A percentile compares a stretch with the other conserved stretches of the same genome.
phyloP scores from a whole-genome alignment of 768 basidiomycete species.

The Trametes villosa region DNA sequence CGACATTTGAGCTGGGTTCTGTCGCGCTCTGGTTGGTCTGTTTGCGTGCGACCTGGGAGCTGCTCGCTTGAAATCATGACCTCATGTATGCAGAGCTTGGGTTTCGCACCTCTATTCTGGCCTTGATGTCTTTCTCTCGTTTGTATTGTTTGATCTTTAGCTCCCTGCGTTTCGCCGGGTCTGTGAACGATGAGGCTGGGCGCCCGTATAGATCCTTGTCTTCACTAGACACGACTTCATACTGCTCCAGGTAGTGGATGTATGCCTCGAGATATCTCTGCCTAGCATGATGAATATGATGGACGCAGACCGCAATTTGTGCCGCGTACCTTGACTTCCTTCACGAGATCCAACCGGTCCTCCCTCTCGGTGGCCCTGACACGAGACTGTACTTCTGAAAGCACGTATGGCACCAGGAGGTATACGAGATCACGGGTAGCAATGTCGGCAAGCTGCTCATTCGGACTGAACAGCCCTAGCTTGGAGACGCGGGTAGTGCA shows the following conservation, averaged over 20 bases:
- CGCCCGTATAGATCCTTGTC: constrained; percentile 61
- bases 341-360: constrained; percentile 61
- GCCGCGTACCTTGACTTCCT: constrained; percentile 58
- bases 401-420: constrained; percentile 70
- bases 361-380: constrained; percentile 56
- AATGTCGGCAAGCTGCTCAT: constrained; percentile 84
- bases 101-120: constrained; percentile 62
- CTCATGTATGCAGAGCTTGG: neutral
- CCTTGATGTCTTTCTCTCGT: constrained; percentile 79
- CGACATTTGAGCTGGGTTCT: constrained; percentile 53
- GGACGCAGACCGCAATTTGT: neutral
- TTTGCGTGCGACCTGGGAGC: constrained; percentile 55
- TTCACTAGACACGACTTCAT: constrained; percentile 64
- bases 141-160: constrained; percentile 91
- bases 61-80: neutral
- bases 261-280: constrained; percentile 26
- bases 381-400: constrained; percentile 67
- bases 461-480: constrained; percentile 79
- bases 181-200: constrained; percentile 51
- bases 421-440: constrained; percentile 77
- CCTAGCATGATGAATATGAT: neutral
- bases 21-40: constrained; percentile 48
- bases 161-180: constrained; percentile 77
- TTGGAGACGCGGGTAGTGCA: constrained; percentile 57
- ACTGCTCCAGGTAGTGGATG: constrained; percentile 57